Base-by-base conservation (phyloP, 306 rosid species). In the Bauhinia variegata region DNA sequence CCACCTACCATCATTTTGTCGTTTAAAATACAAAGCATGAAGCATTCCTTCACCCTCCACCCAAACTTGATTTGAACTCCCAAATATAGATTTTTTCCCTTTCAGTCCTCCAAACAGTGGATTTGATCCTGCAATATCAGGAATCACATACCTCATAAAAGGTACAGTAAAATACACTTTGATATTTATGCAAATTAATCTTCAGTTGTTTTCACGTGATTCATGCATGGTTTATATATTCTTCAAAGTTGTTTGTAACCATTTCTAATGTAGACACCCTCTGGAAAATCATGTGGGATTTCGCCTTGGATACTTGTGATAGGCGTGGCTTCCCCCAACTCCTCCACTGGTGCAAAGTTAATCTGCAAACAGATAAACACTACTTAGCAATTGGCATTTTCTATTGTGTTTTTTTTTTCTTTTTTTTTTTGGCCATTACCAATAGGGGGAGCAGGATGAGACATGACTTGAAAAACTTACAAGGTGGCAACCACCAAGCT, bases 41-140 rank as follows among this genome's bases (percentile, higher is more conserved):
- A 88, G 76, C 88, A 86, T 86, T 47, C 91, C 91, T 74, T 86
- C 91, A 67, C 91, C 96, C 79, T 88, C 91, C 18, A 85, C 74
- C 95, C 95, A 88, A 10, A 51, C 54, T 16, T 80, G 73, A 28
- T 66, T 67, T 71, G 91, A 71, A 37, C 46, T 69, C 34, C 91
- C 89, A 42, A 88, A 64, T 0, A 85, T 13, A 2, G 89, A 88
- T 36, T 60, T 59, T 0, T 79, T 56, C 32, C 75, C 68, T 72
- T 88, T 81, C n/a, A 74, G 58, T 52, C 91, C 95, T 69, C 88
- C 87, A 47, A 80, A 82, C 0, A 84, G 56, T 42, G 89, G 86
- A 39, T 87, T 87, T 60, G 88, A 50, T 52, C 89, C 89, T 87
- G 75, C 54, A 58, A 18, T 47, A 57, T 28, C 13, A 44, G 31